Evolutionary conservation across 2,329 filamentous ascomycete genomes (phyloP).

Genomic region (Aspergillus ustus): DNA sequence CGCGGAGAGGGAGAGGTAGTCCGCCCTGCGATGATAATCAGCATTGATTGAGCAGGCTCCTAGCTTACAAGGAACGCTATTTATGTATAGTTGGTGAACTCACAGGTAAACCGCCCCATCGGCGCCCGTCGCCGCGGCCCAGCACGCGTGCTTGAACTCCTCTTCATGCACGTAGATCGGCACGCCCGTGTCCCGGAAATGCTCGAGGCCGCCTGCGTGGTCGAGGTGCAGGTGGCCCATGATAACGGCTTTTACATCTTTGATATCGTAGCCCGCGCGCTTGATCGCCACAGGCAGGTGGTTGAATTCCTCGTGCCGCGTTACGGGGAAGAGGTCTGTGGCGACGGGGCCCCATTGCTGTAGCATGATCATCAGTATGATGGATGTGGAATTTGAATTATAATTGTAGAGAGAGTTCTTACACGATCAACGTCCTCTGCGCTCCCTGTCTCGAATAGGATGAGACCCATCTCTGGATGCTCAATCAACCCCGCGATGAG

Average conservation of each 20-base stretch:
- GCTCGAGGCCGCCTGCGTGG: slow-evolving; percentile 54
- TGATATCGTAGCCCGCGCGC: slow-evolving; percentile 46
- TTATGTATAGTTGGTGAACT: no score
- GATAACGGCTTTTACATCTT: slow-evolving; percentile 53
- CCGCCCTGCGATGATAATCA: slow-evolving; percentile 1
- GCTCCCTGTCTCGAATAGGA: slow-evolving; percentile 53
- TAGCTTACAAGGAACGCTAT: no score
- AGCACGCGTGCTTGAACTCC: slow-evolving; percentile 53
- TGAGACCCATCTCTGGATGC: slow-evolving; percentile 49
- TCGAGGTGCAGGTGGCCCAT: slow-evolving; percentile 55
- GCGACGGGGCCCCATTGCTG: slow-evolving; percentile 35
- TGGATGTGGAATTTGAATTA: no score
- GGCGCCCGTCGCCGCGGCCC: slow-evolving; percentile 48
- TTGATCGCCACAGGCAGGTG: slow-evolving; percentile 43
- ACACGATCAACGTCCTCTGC: slow-evolving; percentile 44
- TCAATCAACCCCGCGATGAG: slow-evolving; percentile 51
- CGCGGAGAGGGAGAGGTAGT: slow-evolving; percentile 40
- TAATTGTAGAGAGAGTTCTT: no score
- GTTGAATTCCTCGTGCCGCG: slow-evolving; percentile 19
- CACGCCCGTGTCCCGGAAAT: slow-evolving; percentile 49
- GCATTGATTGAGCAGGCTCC: no score
- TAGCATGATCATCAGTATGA: background rate
- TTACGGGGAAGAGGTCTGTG: no score
- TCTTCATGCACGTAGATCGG: slow-evolving; percentile 55
- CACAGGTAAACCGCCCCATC: slow-evolving; percentile 47